These are phyloP conservation scores for Vanilla planifolia DNA, from an alignment of 106 monocot genomes.

Conservation along the genomic window DNA sequence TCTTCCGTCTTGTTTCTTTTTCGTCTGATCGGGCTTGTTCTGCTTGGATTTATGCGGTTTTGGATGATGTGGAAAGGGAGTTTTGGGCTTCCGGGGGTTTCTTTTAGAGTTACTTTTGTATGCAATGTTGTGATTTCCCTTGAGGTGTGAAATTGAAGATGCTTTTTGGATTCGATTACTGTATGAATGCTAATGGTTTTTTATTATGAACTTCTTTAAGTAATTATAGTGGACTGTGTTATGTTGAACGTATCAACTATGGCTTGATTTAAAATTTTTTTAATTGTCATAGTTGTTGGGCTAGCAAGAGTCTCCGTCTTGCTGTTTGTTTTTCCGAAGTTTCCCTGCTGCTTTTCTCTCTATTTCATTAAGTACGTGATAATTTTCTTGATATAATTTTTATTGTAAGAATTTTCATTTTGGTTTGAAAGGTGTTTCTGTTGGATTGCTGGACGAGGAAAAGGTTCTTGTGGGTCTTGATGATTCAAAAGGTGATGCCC, in stretches of 20 bases:
- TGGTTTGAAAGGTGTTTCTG: conserved; percentile 14
- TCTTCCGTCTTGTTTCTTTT: background rate
- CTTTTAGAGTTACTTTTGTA: background rate
- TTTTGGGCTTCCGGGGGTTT: background rate
- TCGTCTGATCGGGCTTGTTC: background rate
- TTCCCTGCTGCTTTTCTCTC: background rate
- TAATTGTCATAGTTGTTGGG: background rate
- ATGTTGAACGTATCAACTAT: background rate
- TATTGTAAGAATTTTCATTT: background rate
- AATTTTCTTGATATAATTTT: background rate
- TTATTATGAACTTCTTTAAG: too few species aligned
- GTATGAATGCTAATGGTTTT: too few species aligned
- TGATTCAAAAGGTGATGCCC: conserved; percentile 44
- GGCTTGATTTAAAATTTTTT: background rate
- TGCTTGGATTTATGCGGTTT: background rate
- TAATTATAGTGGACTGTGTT: background rate
- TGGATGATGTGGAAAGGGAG: background rate
- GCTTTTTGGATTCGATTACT: too few species aligned
- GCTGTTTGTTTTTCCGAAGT: background rate
- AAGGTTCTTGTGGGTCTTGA: conserved; percentile 39
- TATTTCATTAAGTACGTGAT: background rate
- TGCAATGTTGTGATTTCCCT: background rate
- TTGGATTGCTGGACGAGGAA: conserved; percentile 23
- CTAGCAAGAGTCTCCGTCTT: background rate
- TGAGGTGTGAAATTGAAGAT: background rate